Base-by-base conservation (phyloP, 192 early-diverging fungal species). In the Phlyctochytrium arcticum region DNA sequence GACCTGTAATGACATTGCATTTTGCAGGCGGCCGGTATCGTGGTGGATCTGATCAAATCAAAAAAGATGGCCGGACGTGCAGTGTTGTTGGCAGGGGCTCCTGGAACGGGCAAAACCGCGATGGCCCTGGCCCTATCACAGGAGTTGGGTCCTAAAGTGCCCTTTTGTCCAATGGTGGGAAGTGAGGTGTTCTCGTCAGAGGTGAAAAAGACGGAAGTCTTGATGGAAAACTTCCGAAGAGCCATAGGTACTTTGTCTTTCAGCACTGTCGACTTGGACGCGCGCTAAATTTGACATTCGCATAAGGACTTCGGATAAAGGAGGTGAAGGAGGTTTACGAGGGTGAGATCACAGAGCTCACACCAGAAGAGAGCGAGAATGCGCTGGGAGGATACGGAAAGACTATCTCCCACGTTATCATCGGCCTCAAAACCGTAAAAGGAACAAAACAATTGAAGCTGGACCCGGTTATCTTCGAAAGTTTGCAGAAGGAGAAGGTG, bases 321-420 rank as follows among this genome's bases (percentile, higher is more conserved):
- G 97, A 99, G 65, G 93, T 92, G 26, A 99, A 98, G 76, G 95
- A 99, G 75, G 97, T 99, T 0, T 99, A 99, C 67, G 97, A 99
- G 75, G 97, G 97, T 54, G 97, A 99, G 74, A 93, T 99, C 24
- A 96, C 93, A 0, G 95, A 99, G 66, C 77, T 99, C 33, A 92
- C 91, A 19, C 95, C 95, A 33, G 97, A 95, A 56, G 97, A 99
- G 77, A 91, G 91, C 23, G 97, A 99, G 77, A 95, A 99, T 75
- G 94, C 93, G 32, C 80, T 99, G 19, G 95, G 97, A 60, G 97
- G 97, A 15, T 99, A 99, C 73, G 90, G 92, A 33, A 99, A 98
- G 78, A 92, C 93, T 5, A 86, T 99, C 19, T 88, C 95, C 5
- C 94, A 96, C 65, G 97, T 99, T 3, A 82, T 96, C 54, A 88